Evolutionary conservation across 2,329 filamentous ascomycete genomes (phyloP).

Genomic region (Curvularia sp.): DNA sequence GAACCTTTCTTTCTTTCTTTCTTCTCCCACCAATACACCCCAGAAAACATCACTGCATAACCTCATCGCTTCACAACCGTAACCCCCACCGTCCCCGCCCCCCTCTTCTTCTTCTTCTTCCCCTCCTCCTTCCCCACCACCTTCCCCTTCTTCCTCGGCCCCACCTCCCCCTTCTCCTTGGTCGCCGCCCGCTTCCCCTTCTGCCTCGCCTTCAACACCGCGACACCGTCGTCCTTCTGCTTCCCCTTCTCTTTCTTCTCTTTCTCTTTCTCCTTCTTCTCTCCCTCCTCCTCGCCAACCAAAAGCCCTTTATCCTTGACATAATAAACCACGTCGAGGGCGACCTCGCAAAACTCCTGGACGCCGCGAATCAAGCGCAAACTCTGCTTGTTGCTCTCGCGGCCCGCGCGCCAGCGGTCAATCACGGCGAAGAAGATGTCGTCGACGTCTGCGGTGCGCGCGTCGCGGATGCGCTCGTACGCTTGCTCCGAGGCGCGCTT

Average conservation of each 20-base stretch:
- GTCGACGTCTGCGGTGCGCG: slow-evolving; percentile 29
- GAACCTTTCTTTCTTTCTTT: not conserved
- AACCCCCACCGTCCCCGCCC: slow-evolving; percentile 1
- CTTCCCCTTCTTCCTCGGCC: slow-evolving; percentile 14
- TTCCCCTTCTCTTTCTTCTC: slow-evolving; percentile 24
- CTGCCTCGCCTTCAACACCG: slow-evolving; percentile 22
- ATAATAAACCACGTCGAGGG: slow-evolving; percentile 40
- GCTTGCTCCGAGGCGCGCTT: slow-evolving; percentile 10
- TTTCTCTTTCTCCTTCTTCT: slow-evolving; percentile 9
- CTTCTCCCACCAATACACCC: not conserved
- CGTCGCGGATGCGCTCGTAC: slow-evolving; percentile 15
- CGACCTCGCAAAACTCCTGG: slow-evolving; percentile 46
- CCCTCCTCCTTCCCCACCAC: not conserved
- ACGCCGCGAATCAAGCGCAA: slow-evolving; percentile 33
- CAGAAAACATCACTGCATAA: not conserved
- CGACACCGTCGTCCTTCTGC: slow-evolving; percentile 17
- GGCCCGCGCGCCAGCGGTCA: slow-evolving; percentile 43
- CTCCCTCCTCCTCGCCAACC: slow-evolving; percentile 20
- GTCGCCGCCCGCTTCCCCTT: slow-evolving; percentile 14
- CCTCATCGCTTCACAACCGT: slow-evolving; percentile 11
- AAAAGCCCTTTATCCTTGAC: slow-evolving; percentile 40
- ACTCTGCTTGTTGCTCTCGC: slow-evolving; percentile 24
- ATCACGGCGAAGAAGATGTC: slow-evolving; percentile 45
- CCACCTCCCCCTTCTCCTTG: slow-evolving; percentile 19
- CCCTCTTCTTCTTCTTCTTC: not conserved